phyloP scores from a whole-genome alignment of 345 rosid species.

The Heritiera littoralis region DNA sequence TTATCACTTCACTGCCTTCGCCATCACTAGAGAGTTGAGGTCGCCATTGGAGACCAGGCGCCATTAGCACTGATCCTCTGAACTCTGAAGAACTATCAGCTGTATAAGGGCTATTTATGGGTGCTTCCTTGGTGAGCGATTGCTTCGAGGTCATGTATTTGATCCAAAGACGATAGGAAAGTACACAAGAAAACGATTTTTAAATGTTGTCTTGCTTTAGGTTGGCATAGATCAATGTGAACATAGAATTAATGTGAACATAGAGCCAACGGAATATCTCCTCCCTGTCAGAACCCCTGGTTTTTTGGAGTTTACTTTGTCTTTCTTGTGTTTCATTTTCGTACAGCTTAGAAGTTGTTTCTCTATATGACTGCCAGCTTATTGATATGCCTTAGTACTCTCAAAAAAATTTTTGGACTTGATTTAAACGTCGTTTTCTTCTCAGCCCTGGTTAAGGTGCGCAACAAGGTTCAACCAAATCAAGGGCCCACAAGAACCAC shows the following conservation, averaged over 20 bases:
- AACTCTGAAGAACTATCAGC: constrained; percentile 12
- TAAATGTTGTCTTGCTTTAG: constrained; percentile 20
- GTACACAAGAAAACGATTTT: constrained; percentile 2
- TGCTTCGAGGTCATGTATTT: constrained; percentile 17
- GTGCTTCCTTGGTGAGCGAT: constrained; percentile 23
- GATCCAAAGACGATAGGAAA: background rate
- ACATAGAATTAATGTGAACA: constrained; percentile 37
- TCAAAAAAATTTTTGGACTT: background rate
- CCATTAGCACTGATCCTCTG: constrained; percentile 23
- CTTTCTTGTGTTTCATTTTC: background rate
- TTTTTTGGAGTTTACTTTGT: constrained; percentile 19
- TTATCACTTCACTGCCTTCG: background rate
- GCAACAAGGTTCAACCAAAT: background rate
- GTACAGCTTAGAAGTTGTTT: constrained; percentile 8
- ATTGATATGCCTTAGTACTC: constrained; percentile 4
- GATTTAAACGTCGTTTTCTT: background rate
- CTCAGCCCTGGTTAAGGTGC: background rate
- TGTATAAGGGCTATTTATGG: constrained; percentile 20
- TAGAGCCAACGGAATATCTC: constrained; percentile 32
- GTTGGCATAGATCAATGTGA: constrained; percentile 32
- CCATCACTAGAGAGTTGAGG: constrained; percentile 16
- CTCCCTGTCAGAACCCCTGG: constrained; percentile 23
- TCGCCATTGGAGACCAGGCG: constrained; percentile 18
- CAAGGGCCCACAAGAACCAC: background rate
- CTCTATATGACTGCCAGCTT: constrained; percentile 11